These are phyloP conservation scores for Epichloe sp. DNA, from an alignment of 2,329 filamentous ascomycete genomes.

Conservation along the genomic window DNA sequence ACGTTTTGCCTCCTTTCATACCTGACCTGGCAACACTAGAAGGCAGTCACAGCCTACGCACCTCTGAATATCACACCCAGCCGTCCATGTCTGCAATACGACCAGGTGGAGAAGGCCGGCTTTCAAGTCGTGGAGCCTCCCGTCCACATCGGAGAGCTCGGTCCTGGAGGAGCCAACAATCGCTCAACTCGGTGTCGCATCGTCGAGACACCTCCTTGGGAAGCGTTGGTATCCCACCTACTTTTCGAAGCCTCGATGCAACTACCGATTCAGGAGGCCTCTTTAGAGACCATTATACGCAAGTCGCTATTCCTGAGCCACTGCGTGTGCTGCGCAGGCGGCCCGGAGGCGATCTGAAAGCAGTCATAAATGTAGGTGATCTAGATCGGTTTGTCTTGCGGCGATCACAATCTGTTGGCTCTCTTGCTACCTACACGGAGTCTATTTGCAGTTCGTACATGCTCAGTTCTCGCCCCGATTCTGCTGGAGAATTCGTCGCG, in stretches of 20 bases:
- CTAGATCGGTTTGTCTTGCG: slow-evolving; percentile 36
- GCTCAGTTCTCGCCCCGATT: slow-evolving; percentile 24
- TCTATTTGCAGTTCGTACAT: slow-evolving; percentile 46
- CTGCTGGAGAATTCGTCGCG: slow-evolving; percentile 13
- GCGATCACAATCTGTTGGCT: slow-evolving; percentile 45
- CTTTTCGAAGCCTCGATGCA: slow-evolving; percentile 48
- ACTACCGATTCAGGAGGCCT: slow-evolving; percentile 41
- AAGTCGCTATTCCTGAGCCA: slow-evolving; percentile 32
- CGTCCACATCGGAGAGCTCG: slow-evolving; percentile 30
- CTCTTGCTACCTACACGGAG: slow-evolving; percentile 46
- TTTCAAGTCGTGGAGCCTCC: slow-evolving; percentile 16
- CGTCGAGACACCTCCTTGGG: slow-evolving; percentile 47
- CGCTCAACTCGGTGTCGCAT: slow-evolving; percentile 37
- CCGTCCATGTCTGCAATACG: slow-evolving; percentile 17
- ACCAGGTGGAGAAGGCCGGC: slow-evolving; percentile 15
- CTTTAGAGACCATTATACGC: slow-evolving; percentile 28
- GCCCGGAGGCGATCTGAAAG: slow-evolving; percentile 63
- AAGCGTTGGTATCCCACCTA: slow-evolving; percentile 38
- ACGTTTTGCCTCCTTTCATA: slow-evolving; percentile 33
- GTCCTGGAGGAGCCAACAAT: slow-evolving; percentile 36
- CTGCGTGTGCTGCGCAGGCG: slow-evolving; percentile 54
- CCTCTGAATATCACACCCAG: slow-evolving; percentile 21
- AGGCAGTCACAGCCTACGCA: slow-evolving; percentile 12
- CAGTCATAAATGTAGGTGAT: slow-evolving; percentile 52
- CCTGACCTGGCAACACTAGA: slow-evolving; percentile 31